A percentile compares a stretch with the other conserved stretches of the same genome.
phyloP scores from a whole-genome alignment of 495 filamentous ascomycete species.

The Trichodelitschia bisporula region DNA sequence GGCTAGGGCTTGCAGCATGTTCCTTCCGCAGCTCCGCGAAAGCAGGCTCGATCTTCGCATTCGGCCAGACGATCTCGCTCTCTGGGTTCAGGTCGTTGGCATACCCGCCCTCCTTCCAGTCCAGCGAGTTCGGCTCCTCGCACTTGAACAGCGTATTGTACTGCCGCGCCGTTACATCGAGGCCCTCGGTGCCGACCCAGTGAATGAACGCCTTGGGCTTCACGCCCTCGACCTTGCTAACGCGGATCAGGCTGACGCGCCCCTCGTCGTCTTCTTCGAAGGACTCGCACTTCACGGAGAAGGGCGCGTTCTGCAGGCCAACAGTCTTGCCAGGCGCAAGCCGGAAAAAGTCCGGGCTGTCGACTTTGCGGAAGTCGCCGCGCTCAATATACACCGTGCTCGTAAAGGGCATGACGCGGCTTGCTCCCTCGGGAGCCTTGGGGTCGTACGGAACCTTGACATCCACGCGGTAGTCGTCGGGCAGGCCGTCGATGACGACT shows the following conservation, averaged over 20 bases:
- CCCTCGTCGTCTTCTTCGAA: slow-evolving; percentile 53
- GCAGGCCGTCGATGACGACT: slow-evolving; percentile 49
- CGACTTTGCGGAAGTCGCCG: slow-evolving; percentile 63
- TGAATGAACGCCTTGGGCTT: slow-evolving; percentile 76
- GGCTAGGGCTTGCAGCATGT: slow-evolving; percentile 52
- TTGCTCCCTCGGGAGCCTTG: slow-evolving; percentile 31
- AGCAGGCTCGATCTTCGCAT: slow-evolving; percentile 66
- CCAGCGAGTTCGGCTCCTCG: slow-evolving; percentile 41
- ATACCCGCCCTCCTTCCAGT: slow-evolving; percentile 42
- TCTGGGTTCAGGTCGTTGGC: slow-evolving; percentile 66
- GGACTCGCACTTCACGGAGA: slow-evolving; percentile 54
- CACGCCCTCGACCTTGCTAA: slow-evolving; percentile 16
- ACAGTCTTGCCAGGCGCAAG: slow-evolving; percentile 77
- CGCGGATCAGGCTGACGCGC: slow-evolving; percentile 41
- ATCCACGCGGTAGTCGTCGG: slow-evolving; percentile 35
- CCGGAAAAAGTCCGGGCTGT: slow-evolving; percentile 75
- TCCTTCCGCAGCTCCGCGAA: slow-evolving; percentile 46
- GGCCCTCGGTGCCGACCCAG: slow-evolving; percentile 42
- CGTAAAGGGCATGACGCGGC: slow-evolving; percentile 48
- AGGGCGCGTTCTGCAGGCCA: slow-evolving; percentile 62
- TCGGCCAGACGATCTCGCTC: slow-evolving; percentile 48
- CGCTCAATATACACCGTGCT: slow-evolving; percentile 79
- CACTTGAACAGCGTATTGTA: slow-evolving; percentile 72
- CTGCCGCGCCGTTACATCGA: slow-evolving; percentile 45
- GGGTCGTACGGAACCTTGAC: slow-evolving; percentile 48